A percentile compares a stretch with the other conserved stretches of the same genome.
These are phyloP conservation scores for Pilasporangium apinafurcum DNA, from an alignment of 352 stramenopile species.

Conservation along the genomic window DNA sequence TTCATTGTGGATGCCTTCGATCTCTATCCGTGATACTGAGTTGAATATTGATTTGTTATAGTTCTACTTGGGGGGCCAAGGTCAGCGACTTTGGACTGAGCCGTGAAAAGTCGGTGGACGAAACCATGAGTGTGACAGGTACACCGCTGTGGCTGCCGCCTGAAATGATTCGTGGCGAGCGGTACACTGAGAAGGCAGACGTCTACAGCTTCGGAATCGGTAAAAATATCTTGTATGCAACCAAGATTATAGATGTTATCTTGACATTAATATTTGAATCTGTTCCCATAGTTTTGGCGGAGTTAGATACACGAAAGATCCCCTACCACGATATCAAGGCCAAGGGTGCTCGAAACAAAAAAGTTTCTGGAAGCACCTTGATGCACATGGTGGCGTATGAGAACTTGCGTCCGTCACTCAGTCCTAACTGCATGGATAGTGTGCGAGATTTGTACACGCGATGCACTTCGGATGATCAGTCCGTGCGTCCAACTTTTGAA, in stretches of 20 bases:
- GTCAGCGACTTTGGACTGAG: slow-evolving; percentile 98
- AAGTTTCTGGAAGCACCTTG: slow-evolving; percentile 76
- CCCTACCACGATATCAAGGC: slow-evolving; percentile 87
- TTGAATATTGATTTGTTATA: slow-evolving; percentile 12
- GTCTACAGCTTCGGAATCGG: slow-evolving; percentile 87
- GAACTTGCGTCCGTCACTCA: slow-evolving; percentile 78
- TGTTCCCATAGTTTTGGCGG: slow-evolving; percentile 66
- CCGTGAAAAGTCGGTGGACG: slow-evolving; percentile 93
- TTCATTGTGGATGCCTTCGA: too few relatives aligned
- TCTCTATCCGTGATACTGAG: too few relatives aligned
- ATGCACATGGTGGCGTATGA: slow-evolving; percentile 90
- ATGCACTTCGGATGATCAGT: slow-evolving; percentile 76
- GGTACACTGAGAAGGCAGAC: slow-evolving; percentile 85
- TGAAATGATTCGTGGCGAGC: slow-evolving; percentile 86
- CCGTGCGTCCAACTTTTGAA: slow-evolving; percentile 71
- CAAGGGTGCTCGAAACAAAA: slow-evolving; percentile 76
- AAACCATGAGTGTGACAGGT: slow-evolving; percentile 91
- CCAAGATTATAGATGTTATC: neutral
- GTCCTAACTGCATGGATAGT: slow-evolving; percentile 78
- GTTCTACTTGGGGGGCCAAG: slow-evolving; percentile 87
- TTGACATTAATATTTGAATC: too few relatives aligned
- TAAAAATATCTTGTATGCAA: too few relatives aligned
- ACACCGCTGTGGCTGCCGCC: slow-evolving; percentile 80
- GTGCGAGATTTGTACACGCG: slow-evolving; percentile 75
- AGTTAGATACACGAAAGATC: slow-evolving; percentile 83